Evolutionary conservation across 352 stramenopile species (phyloP), one percentile per base, ranked within the genome.

Genomic region (Paralagenidium karlingii): DNA sequence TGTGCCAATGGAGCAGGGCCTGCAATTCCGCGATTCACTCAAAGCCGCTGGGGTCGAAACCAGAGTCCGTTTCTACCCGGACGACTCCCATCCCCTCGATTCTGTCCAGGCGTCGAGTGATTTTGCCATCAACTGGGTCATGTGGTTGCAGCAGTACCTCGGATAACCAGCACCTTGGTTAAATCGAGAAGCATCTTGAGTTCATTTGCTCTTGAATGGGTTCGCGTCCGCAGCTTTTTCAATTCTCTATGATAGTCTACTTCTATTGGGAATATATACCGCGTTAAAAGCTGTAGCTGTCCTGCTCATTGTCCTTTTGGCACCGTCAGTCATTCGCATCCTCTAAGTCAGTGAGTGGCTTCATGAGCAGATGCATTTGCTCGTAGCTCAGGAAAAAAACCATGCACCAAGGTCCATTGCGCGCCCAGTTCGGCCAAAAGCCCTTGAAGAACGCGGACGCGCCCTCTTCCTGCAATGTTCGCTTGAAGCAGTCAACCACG

Each of bases 11-110:
- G 94, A 58, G 1, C 86, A 97, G 61, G 90, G 89, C 4, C 55
- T 97, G 18, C 89, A 98, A 55, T 95, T 86, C 39, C 95, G 88
- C 53, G 79, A 96, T 46, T 70, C 79, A 24, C 66, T 98, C 38
- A 22, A 51, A 7, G 58, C 53, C 19, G 59, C 75, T 24, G 63
- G 65, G 11, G 56, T 78, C 8, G 48, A 61, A 29, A 84, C 65
- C 13, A 56, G 68, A 22, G 55, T 70, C 31, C 49, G 83, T 1
- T 89, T 64, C 69, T 86, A 86, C 40, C 76, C 71, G 2, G 63
- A 89, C 3, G 71, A 86, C 56, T 76, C 51, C 42, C 71, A 86
- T 29, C 73, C 76, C 21, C 44, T 89, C 13, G 66, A 59, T 21
- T 81, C 76, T 12, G 53, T 83, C n/a, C 53, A 74, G 36, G 68